Base-by-base conservation (phyloP, 164 flowering plant species). In the Vitis rotundifolia region DNA sequence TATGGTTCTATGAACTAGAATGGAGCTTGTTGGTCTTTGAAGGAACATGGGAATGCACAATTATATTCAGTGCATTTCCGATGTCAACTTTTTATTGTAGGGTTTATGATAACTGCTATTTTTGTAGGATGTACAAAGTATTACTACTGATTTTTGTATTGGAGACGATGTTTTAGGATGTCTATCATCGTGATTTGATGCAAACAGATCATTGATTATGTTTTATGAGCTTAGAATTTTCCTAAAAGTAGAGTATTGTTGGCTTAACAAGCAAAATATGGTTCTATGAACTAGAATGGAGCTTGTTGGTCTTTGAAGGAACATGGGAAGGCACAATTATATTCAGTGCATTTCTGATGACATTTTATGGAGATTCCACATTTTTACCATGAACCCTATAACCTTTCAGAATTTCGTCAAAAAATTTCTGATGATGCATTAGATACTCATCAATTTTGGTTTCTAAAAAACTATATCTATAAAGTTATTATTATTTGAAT, bases 81-180 rank as follows among this genome's bases (percentile, higher is more conserved):
- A 2, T 54, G 3, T 14, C 53, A 15, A 13, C 14, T 8, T 19
- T 52, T 54, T 49, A 15, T 15, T 14, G 60, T 54, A 53, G 69
- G 61, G 49, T 53, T 53, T 52, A 11, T 29, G 48, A 66, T 11
- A 29, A 28, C 60, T 66, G 49, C 47, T 66, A 14, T 28, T 31
- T 55, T 47, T 1, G 9, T 53, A 55, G 49, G 49, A 54, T 66
- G 59, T 65, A 66, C 60, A 9, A 53, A 66, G 29, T 53, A 22
- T 22, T 22, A 48, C 26, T 49, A 49, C 31, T 26, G 13, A 31
- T 3, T 64, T 64, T 48, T 63, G 67, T 64, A 37, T 37, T 37
- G 44, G 44, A 37, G 44, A 37, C 0, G 0, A 37, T 37, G 44
- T 37, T 37, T 37, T 37, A 37, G 44, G 44, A 37, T 37, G 26